A percentile compares a stretch with the other conserved stretches of the same genome.
Evolutionary conservation across 371 early-diverging fungal genomes (phyloP).

Genomic region (Mucor indicus): DNA sequence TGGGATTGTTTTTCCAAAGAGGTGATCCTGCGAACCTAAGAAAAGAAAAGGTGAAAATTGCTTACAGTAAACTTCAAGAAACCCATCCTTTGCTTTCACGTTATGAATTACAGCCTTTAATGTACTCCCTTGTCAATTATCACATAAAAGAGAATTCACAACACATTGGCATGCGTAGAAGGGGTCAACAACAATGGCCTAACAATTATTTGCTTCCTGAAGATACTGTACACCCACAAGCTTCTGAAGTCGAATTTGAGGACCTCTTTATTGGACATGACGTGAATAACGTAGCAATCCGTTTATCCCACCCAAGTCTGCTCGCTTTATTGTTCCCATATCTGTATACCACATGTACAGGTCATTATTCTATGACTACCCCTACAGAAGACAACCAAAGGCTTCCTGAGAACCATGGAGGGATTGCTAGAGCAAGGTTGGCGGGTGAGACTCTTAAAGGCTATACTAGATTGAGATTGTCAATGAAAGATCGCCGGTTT

Average conservation of each 20-base stretch:
- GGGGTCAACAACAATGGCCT: too few species aligned
- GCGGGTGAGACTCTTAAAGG: not conserved
- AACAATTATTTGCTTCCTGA: too few species aligned
- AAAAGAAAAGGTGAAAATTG: not conserved
- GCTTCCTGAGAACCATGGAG: not conserved
- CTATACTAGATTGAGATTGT: not conserved
- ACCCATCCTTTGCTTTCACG: not conserved
- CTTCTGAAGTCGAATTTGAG: too few species aligned
- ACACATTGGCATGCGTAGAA: not conserved
- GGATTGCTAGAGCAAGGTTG: not conserved
- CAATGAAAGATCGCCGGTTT: slow-evolving; percentile 2
- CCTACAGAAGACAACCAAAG: not conserved
- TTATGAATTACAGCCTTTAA: not conserved
- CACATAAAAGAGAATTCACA: not conserved
- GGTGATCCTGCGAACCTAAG: not conserved
- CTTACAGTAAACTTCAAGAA: not conserved
- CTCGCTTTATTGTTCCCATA: slow-evolving; percentile 1
- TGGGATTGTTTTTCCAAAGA: not conserved
- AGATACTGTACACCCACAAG: too few species aligned
- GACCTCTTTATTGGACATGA: too few species aligned
- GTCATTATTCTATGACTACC: slow-evolving; percentile 3
- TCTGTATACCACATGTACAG: not conserved
- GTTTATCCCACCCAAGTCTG: not conserved
- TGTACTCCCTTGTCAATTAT: slow-evolving; percentile 4
- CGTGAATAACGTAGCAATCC: too few species aligned